Evolutionary conservation across 2,329 filamentous ascomycete species (phyloP), one percentile per base, ranked within the genome.

Genomic region (Juglanconis oblonga): DNA sequence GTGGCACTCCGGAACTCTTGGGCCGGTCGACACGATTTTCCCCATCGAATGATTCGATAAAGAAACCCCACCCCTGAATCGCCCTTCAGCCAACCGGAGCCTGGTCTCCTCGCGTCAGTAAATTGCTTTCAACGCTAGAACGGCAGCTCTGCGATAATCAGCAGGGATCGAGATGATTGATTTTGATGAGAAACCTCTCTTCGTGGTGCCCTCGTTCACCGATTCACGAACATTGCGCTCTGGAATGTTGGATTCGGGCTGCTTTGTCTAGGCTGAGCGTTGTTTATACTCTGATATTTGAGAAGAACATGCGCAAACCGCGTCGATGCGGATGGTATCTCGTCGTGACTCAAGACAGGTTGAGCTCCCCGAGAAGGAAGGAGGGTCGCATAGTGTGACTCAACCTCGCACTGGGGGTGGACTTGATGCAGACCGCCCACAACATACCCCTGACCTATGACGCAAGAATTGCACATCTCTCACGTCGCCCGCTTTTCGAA

Each of bases 61-160:
- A 52, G 29, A 13, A 24, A 52, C 38, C 38, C 31, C 58, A 57
- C 50, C 51, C 44, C 51, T 50, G 32, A 50, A 35, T 52, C 13
- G 17, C 4, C 14, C 35, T 35, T 47, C 51, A 44, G 47, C 61
- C 61, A 61, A 58, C 52, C 50, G 29, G 51, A 47, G 58, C 33
- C 54, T n/a, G 11, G 50, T 32, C n/a, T 50, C n/a, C 29, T 31
- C 56, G 31, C 44, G 49, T 36, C 47, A 31, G 36, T 49, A 60
- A 57, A 62, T 61, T 63, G 51, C 58, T 14, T 33, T 47, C 40
- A 36, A 49, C 61, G 61, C 58, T 61, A 63, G 56, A 44, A 40
- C 48, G 38, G 38, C 58, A 42, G 50, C 48, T 52, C 53, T 51
- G 47, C 42, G 51, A 57, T 33, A 48, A 24, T 51, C 36, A 24